These are phyloP conservation scores for Amauroascus verrucosus DNA, from an alignment of 2,329 filamentous ascomycete species.

Conservation along the genomic window DNA sequence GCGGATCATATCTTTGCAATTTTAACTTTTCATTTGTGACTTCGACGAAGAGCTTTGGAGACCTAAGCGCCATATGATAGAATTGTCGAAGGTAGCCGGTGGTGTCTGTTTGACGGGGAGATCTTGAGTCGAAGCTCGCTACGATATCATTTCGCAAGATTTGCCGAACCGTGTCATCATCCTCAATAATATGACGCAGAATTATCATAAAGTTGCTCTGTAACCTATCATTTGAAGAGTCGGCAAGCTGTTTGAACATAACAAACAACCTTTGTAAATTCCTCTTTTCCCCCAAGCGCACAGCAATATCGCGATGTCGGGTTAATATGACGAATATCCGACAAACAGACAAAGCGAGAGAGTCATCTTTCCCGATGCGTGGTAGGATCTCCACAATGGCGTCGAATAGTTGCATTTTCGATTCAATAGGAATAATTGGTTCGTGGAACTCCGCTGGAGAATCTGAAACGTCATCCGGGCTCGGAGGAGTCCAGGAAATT, in stretches of 20 bases:
- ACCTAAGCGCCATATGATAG: slow-evolving; percentile 68
- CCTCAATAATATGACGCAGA: slow-evolving; percentile 85
- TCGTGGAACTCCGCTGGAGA: slow-evolving; percentile 50
- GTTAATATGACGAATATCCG: slow-evolving; percentile 83
- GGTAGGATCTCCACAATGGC: slow-evolving; percentile 75
- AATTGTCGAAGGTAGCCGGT: slow-evolving; percentile 64
- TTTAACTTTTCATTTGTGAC: slow-evolving; percentile 77
- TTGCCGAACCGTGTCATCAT: slow-evolving; percentile 80
- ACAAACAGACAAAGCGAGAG: slow-evolving; percentile 69
- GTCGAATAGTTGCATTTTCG: slow-evolving; percentile 62
- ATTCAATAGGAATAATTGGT: slow-evolving; percentile 51
- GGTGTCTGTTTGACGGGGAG: slow-evolving; percentile 54
- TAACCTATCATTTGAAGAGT: slow-evolving; percentile 64
- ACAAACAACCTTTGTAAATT: slow-evolving; percentile 85
- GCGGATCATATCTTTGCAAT: slow-evolving; percentile 52
- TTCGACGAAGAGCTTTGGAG: slow-evolving; percentile 76
- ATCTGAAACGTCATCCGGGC: slow-evolving; percentile 34
- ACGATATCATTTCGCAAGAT: slow-evolving; percentile 87
- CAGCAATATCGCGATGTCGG: slow-evolving; percentile 63
- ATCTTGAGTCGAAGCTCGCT: slow-evolving; percentile 56
- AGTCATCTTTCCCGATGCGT: slow-evolving; percentile 75
- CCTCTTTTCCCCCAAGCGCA: slow-evolving; percentile 70
- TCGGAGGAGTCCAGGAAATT: slow-evolving; percentile 55
- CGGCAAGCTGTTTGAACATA: slow-evolving; percentile 86
- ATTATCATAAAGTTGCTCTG: slow-evolving; percentile 71